phyloP scores from a whole-genome alignment of 1,284 basidiomycete genomes.

The Pseudozyma hubeiensis region DNA sequence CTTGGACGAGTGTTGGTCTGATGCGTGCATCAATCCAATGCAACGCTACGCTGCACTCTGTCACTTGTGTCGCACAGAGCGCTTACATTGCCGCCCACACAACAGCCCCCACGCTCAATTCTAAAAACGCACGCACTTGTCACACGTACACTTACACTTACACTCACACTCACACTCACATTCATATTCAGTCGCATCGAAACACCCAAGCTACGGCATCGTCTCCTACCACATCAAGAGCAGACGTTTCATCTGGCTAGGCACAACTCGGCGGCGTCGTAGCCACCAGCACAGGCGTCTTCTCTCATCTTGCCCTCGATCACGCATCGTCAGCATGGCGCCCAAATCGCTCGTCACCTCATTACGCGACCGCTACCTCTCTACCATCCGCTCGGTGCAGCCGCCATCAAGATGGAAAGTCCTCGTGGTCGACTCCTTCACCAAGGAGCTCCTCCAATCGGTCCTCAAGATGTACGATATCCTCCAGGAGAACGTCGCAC shows the following conservation, averaged over 20 bases:
- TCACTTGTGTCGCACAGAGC: background rate
- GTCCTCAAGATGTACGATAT: constrained; percentile 83
- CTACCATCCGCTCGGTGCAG: constrained; percentile 65
- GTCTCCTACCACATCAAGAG: no score
- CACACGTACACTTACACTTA: constrained; percentile 6
- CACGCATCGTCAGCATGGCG: constrained; percentile 27
- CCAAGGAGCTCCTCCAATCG: constrained; percentile 83
- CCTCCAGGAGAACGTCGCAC: constrained; percentile 64
- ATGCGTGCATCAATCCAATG: background rate
- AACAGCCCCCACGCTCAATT: background rate
- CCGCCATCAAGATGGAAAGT: constrained; percentile 82
- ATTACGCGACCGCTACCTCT: constrained; percentile 59
- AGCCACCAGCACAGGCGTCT: no score
- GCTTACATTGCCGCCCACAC: background rate
- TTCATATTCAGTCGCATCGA: background rate
- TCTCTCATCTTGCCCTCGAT: no score
- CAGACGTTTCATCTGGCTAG: no score
- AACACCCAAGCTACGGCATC: background rate
- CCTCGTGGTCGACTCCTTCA: constrained; percentile 92
- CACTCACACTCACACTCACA: constrained; percentile 3
- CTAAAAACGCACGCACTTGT: background rate
- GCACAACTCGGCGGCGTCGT: no score
- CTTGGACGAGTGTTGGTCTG: no score
- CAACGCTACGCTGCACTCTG: constrained; percentile 10
- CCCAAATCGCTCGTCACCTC: constrained; percentile 51